A percentile compares a stretch with the other conserved stretches of the same genome.
Evolutionary conservation across 1,284 basidiomycete species (phyloP).

Genomic region (Porodaedalea pini): DNA sequence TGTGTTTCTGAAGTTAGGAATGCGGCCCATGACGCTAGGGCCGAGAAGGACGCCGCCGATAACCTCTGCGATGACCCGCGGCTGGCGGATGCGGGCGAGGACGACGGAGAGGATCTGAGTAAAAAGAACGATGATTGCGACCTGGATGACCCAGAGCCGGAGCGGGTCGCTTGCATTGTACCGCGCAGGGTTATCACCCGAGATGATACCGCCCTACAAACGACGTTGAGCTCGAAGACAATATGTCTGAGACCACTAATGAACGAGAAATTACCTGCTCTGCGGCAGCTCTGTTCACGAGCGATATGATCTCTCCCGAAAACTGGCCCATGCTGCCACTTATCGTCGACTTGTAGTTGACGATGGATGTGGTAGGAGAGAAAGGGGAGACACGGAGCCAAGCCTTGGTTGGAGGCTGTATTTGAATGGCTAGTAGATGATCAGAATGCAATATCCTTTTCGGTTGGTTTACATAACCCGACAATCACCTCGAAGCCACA

Average conservation of each 20-base stretch:
- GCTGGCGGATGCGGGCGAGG: conserved; percentile 71
- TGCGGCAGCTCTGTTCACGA: conserved; percentile 38
- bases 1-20: conserved; percentile 61
- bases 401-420: too few relatives aligned
- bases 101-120: conserved; percentile 66
- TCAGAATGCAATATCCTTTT: too few relatives aligned
- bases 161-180: conserved; percentile 68
- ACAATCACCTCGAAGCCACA: too few relatives aligned
- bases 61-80: conserved; percentile 85
- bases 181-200: conserved; percentile 59
- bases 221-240: background rate
- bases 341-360: background rate
- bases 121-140: conserved; percentile 71
- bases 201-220: conserved; percentile 56
- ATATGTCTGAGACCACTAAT: background rate
- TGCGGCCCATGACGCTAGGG: conserved; percentile 72
- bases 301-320: conserved; percentile 34
- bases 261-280: conserved; percentile 40
- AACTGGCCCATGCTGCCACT: conserved; percentile 39
- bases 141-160: conserved; percentile 81
- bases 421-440: too few relatives aligned
- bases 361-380: background rate
- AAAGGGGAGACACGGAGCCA: too few relatives aligned
- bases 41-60: conserved; percentile 81
- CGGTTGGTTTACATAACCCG: too few relatives aligned